phyloP scores from a whole-genome alignment of 768 basidiomycete species.

The Boletellus emodensis region DNA sequence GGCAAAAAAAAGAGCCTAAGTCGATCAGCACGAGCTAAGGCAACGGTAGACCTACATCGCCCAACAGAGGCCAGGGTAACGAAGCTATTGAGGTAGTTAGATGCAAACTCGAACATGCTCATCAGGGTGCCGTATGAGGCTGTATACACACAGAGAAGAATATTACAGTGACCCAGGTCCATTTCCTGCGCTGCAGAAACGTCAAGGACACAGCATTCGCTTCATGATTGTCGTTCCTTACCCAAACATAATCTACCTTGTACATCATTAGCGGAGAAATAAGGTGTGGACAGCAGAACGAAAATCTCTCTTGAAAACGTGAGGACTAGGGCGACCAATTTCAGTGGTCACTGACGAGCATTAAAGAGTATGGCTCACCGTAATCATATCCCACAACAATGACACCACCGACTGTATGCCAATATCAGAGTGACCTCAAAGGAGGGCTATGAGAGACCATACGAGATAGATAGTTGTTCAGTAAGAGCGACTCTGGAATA shows the following conservation, averaged over 20 bases:
- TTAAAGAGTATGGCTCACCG: neutral
- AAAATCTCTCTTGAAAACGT: neutral
- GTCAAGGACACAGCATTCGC: neutral
- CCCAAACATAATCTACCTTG: constrained; percentile 5
- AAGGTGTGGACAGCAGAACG: neutral
- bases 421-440: neutral
- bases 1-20: neutral
- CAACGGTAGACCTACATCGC: neutral
- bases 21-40: neutral
- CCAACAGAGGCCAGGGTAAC: constrained; percentile 4
- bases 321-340: constrained; percentile 21
- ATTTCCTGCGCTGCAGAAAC: neutral
- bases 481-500: neutral
- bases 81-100: neutral
- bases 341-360: neutral
- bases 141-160: neutral
- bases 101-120: neutral
- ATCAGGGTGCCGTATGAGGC: neutral
- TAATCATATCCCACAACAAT: neutral
- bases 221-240: neutral
- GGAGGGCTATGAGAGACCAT: neutral
- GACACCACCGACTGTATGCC: neutral
- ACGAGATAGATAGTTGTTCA: constrained; percentile 3
- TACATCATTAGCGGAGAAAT: neutral
- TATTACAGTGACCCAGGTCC: constrained; percentile 2